Evolutionary conservation across 1,139 yeast genomes (phyloP).

Genomic region (Hyphopichia burtonii): DNA sequence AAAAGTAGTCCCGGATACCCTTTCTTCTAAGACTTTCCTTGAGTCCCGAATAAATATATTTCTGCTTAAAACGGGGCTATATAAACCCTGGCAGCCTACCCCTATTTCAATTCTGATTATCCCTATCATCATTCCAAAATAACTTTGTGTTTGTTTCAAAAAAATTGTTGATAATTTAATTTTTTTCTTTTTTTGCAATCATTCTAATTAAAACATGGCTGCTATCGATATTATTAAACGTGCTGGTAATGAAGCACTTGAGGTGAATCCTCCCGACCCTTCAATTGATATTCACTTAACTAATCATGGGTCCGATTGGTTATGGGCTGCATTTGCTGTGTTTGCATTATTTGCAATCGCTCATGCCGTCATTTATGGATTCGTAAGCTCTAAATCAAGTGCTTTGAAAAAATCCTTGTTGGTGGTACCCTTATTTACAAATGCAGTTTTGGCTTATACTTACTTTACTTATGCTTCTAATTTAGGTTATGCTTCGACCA

Average conservation of each 20-base stretch:
- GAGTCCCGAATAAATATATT: too few relatives aligned
- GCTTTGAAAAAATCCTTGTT: conserved; percentile 41
- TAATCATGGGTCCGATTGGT: conserved; percentile 64
- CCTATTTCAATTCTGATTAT: background rate
- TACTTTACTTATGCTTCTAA: conserved; percentile 68
- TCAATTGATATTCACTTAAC: conserved; percentile 53
- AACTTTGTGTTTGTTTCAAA: too few relatives aligned
- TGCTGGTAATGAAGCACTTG: conserved; percentile 45
- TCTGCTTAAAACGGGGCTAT: background rate
- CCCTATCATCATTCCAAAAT: too few relatives aligned
- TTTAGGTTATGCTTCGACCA: conserved; percentile 59
- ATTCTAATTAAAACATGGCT: background rate
- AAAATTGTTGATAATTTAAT: too few relatives aligned
- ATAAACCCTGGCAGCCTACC: background rate
- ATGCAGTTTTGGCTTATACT: conserved; percentile 46
- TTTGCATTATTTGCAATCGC: conserved; percentile 45
- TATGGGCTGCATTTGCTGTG: conserved; percentile 62
- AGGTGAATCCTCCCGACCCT: conserved; percentile 43
- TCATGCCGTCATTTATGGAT: conserved; percentile 39
- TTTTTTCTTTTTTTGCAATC: too few relatives aligned
- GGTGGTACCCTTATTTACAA: conserved; percentile 46
- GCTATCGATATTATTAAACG: conserved; percentile 4
- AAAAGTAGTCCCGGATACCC: too few relatives aligned
- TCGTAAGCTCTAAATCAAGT: conserved; percentile 33
- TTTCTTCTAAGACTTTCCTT: too few relatives aligned